These are phyloP conservation scores for Debaryomyces castellii DNA, from an alignment of 805 yeast genomes.

Conservation along the genomic window DNA sequence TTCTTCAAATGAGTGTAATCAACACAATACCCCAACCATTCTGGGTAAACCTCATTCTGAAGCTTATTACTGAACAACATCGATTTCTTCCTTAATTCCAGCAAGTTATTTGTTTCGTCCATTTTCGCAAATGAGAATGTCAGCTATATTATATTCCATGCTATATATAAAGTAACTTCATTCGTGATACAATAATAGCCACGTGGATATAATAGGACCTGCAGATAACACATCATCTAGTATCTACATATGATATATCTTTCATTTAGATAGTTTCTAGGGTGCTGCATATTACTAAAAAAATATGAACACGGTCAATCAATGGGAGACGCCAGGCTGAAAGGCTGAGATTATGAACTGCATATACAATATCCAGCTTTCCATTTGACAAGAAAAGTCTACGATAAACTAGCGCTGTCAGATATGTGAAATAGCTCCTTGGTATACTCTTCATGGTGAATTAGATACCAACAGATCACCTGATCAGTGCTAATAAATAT, in stretches of 20 bases:
- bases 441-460: no score
- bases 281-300: neutral
- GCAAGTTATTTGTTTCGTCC: no score
- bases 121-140: neutral
- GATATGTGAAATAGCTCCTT: neutral
- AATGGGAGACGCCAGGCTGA: no score
- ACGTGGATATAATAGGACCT: neutral
- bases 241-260: neutral
- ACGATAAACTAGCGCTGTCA: neutral
- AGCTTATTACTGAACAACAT: slow-evolving; percentile 90
- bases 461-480: no score
- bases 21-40: slow-evolving; percentile 81
- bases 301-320: no score
- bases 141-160: neutral
- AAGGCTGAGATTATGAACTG: no score
- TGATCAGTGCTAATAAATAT: no score
- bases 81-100: slow-evolving; percentile 6
- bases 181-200: neutral
- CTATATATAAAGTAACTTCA: neutral
- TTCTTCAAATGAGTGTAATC: slow-evolving; percentile 65
- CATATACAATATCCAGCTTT: no score
- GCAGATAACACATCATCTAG: neutral
- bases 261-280: no score
- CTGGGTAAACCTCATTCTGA: slow-evolving; percentile 76
- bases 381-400: neutral